phyloP scores from a whole-genome alignment of 2,329 filamentous ascomycete genomes.

The Penicillium sp. region DNA sequence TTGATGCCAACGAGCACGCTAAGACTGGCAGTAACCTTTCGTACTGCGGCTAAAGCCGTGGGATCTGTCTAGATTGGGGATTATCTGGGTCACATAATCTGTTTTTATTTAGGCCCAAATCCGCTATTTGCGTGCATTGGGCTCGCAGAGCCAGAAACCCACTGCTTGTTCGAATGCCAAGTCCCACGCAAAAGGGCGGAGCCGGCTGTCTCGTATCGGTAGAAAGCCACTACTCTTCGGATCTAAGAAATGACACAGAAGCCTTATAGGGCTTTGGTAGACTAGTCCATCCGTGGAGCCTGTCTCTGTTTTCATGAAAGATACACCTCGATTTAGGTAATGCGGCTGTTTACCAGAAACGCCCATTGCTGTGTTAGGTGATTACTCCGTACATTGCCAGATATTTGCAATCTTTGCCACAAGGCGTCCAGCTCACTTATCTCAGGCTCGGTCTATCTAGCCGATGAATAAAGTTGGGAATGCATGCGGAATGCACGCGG shows the following conservation, averaged over 20 bases:
- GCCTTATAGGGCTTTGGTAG: background rate
- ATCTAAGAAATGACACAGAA: background rate
- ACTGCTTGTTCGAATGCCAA: conserved; percentile 1
- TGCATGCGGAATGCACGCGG: background rate
- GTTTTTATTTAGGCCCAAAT: background rate
- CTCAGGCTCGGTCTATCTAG: background rate
- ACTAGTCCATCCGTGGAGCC: background rate
- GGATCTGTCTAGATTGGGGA: background rate
- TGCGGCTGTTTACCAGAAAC: background rate
- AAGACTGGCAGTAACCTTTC: background rate
- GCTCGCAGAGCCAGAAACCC: conserved; percentile 1
- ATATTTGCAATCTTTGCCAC: background rate
- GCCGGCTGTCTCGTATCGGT: background rate
- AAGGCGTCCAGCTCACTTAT: background rate
- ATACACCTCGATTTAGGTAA: background rate
- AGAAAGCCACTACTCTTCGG: background rate
- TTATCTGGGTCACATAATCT: background rate
- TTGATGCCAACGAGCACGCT: background rate
- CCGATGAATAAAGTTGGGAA: background rate
- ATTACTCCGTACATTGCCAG: background rate
- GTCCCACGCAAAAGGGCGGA: background rate
- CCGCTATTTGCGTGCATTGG: background rate
- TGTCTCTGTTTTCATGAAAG: background rate
- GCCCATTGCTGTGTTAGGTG: background rate
- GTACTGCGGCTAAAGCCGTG: background rate